phyloP scores from a whole-genome alignment of 2,329 filamentous ascomycete species.

The Lecanicillium sp. region DNA sequence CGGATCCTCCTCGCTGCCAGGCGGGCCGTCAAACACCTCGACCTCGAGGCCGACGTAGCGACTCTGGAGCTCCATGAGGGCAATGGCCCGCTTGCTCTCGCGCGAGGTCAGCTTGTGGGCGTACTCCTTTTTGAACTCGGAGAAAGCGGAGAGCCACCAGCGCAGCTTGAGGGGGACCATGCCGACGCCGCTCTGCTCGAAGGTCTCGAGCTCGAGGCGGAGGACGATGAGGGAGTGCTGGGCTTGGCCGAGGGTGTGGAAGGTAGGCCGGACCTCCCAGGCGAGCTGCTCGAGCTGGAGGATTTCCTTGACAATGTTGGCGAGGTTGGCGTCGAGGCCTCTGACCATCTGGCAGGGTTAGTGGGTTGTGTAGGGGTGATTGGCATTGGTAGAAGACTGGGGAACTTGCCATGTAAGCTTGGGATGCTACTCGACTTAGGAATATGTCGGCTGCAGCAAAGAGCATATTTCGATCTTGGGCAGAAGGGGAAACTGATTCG shows the following conservation, averaged over 20 bases:
- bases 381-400: neutral
- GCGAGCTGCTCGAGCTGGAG: constrained; percentile 1
- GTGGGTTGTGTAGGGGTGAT: no score
- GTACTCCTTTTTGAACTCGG: constrained; percentile 2
- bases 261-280: constrained; percentile 3
- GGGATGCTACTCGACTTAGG: constrained; percentile 4
- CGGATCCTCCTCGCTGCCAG: neutral
- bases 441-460: constrained; percentile 6
- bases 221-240: constrained; percentile 5
- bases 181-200: constrained; percentile 1
- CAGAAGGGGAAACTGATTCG: neutral
- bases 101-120: neutral
- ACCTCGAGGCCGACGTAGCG: constrained; percentile 5
- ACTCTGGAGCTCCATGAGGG: constrained; percentile 6
- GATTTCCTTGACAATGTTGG: constrained; percentile 2
- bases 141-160: constrained; percentile 6
- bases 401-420: constrained; percentile 1
- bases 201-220: constrained; percentile 10
- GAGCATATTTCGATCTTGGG: neutral
- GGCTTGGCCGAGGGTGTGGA: constrained; percentile 8
- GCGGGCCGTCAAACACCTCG: neutral
- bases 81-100: neutral
- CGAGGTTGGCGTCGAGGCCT: constrained; percentile 2
- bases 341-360: constrained; percentile 6
- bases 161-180: constrained; percentile 5